Evolutionary conservation across 2,329 filamentous ascomycete species (phyloP).

Genomic region (Monosporascus cannonballus): DNA sequence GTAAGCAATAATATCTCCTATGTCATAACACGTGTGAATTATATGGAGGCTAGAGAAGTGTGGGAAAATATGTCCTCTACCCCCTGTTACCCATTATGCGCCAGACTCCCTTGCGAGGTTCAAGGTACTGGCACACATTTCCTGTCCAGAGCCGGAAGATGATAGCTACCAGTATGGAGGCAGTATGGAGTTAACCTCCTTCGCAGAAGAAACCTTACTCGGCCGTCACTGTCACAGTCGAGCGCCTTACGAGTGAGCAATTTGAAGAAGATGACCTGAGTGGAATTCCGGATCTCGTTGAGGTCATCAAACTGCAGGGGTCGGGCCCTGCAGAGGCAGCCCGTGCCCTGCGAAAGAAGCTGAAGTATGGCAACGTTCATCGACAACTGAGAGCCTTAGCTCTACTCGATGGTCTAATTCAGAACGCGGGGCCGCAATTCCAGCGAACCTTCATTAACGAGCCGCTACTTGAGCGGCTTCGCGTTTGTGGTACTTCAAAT

Average conservation of each 20-base stretch:
- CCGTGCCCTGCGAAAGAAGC: constrained; percentile 89
- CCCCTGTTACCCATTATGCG: too few species aligned
- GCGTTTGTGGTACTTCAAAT: constrained; percentile 79
- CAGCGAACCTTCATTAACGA: constrained; percentile 86
- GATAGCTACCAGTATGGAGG: too few species aligned
- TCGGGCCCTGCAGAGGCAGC: constrained; percentile 86
- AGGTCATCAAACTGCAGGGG: constrained; percentile 84
- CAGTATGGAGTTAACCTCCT: not conserved
- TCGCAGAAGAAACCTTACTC: constrained; percentile 78
- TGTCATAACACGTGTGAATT: not conserved
- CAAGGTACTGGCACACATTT: too few species aligned
- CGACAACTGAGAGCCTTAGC: constrained; percentile 83
- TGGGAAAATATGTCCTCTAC: too few species aligned
- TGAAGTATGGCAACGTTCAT: constrained; percentile 96
- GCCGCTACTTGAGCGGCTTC: constrained; percentile 81
- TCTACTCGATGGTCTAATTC: constrained; percentile 86
- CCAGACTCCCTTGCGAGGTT: too few species aligned
- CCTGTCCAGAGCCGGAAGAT: too few species aligned
- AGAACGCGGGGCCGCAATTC: constrained; percentile 86
- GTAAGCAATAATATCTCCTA: constrained; percentile 3
- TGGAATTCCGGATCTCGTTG: constrained; percentile 88
- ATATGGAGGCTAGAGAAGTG: too few species aligned
- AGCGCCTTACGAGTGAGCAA: constrained; percentile 81
- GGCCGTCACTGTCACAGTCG: constrained; percentile 87
- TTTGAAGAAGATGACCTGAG: constrained; percentile 88